Conservation (phyloP, 2,329 filamentous ascomycete genomes). For the Apiospora kogelbergensis region DNA sequence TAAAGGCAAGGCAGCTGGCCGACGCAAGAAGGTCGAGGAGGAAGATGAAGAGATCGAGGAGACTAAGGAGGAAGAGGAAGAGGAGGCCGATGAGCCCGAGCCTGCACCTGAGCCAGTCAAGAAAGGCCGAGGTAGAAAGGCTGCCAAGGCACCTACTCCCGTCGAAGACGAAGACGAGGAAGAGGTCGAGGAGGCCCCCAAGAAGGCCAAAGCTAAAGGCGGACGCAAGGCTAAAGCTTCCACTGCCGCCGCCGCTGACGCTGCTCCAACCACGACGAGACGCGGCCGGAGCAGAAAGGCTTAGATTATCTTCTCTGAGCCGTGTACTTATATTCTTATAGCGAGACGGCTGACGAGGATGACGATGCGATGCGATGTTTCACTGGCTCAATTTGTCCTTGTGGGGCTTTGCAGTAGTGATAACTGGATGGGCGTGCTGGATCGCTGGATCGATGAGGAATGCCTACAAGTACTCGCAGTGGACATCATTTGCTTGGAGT, state of each 20-base stretch:
- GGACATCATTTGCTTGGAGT: neutral
- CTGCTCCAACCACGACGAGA: constrained; percentile 2
- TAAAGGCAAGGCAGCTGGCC: constrained; percentile 23
- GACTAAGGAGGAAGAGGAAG: constrained; percentile 25
- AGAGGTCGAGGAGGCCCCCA: constrained; percentile 16
- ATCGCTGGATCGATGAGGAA: neutral
- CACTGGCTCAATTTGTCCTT: neutral
- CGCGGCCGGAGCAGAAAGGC: constrained; percentile 13
- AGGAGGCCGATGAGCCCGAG: constrained; percentile 25
- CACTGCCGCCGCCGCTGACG: neutral
- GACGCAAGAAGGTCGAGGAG: constrained; percentile 27
- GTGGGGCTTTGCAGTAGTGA: neutral
- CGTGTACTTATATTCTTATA: neutral
- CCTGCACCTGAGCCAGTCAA: constrained; percentile 26
- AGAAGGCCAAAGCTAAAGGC: constrained; percentile 22
- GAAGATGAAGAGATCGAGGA: constrained; percentile 28
- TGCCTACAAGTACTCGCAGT: neutral
- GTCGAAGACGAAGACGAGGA: constrained; percentile 14
- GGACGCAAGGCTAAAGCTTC: constrained; percentile 21
- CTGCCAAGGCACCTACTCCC: neutral
- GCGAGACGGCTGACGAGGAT: neutral
- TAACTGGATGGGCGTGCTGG: neutral
- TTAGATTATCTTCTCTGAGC: neutral
- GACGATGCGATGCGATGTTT: neutral
- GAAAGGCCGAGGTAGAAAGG: constrained; percentile 23